Conservation (phyloP, 2,329 filamentous ascomycete species). For the Knufia petricola region DNA sequence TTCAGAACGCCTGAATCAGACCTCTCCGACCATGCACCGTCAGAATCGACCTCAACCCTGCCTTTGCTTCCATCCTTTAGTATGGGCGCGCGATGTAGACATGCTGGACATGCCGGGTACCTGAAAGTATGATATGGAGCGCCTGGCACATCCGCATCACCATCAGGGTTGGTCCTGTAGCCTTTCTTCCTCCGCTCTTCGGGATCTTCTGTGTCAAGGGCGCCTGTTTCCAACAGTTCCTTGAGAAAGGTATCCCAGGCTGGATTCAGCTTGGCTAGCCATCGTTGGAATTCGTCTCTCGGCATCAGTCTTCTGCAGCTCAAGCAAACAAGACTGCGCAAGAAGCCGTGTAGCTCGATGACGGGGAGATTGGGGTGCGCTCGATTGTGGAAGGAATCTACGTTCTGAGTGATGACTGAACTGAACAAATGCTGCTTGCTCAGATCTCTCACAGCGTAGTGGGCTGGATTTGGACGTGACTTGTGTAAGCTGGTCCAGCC, state of each 20-base stretch:
- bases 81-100: conserved; percentile 54
- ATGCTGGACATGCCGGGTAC: conserved; percentile 81
- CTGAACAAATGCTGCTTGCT: conserved; percentile 62
- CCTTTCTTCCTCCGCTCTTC: conserved; percentile 57
- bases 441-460: conserved; percentile 66
- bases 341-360: conserved; percentile 82
- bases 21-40: conserved; percentile 63
- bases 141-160: conserved; percentile 80
- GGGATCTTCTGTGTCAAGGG: conserved; percentile 67
- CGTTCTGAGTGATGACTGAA: conserved; percentile 85
- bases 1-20: conserved; percentile 75
- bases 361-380: conserved; percentile 68
- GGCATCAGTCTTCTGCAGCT: conserved; percentile 65
- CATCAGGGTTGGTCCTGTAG: conserved; percentile 81
- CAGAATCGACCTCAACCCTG: conserved; percentile 59
- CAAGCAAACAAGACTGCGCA: conserved; percentile 70
- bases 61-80: conserved; percentile 46
- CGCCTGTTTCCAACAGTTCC: conserved; percentile 62
- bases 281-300: conserved; percentile 63
- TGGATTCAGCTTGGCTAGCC: conserved; percentile 71
- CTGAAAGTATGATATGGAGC: conserved; percentile 83
- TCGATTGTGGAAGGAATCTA: conserved; percentile 80
- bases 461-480: conserved; percentile 69
- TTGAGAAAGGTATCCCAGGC: conserved; percentile 69
- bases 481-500: conserved; percentile 77